Base-by-base conservation (phyloP, 2,329 filamentous ascomycete genomes). In the Harringtonia lauricola region DNA sequence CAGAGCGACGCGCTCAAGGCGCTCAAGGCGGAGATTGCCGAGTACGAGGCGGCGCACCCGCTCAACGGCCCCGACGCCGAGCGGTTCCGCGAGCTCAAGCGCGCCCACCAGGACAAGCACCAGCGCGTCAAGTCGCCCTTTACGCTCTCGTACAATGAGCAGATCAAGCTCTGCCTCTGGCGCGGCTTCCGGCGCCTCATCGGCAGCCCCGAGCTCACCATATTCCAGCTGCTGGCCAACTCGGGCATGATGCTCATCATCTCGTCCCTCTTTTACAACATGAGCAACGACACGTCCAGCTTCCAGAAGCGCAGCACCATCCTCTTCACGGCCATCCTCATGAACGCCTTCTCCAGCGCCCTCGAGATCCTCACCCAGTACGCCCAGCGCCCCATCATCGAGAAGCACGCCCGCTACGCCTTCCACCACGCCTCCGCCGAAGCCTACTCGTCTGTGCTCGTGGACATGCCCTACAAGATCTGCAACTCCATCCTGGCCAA, bases 341-440 rank as follows among this genome's bases (percentile, higher is more conserved):
- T 90, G 67, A 94, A 90, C 60, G 86, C 85, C 35, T 90, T 92
- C 55, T 73, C 80, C 49, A 84, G 79, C 59, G 82, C 83, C 43
- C 72, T 90, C 33, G 86, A 92, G 71, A 90, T 94, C 58, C 62
- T 92, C 30, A 88, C 84, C 0, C 72, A 94, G 8, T 95, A 90
- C 57, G 76, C 85, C 2, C 87, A 94, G 74, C 81, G 89, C 34
- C 83, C 85, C 2, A 94, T 95, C 53, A 86, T 95, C 47, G 87
- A 95, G 58, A 95, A 95, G 59, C 88, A 95, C 53, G 67, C 73
- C 45, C 79, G 83, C 47, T 95, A 94, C 58, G 87, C 87, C 17
- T 71, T 95, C 17, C 94, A 95, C 55, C 88, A 94, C 55, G 86
- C 89, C 0, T 87, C 83, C 15, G 83, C 87, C 15, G 87, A 95